Conservation (phyloP, 352 stramenopile genomes). For the Globisporangium cylindrosporum region DNA sequence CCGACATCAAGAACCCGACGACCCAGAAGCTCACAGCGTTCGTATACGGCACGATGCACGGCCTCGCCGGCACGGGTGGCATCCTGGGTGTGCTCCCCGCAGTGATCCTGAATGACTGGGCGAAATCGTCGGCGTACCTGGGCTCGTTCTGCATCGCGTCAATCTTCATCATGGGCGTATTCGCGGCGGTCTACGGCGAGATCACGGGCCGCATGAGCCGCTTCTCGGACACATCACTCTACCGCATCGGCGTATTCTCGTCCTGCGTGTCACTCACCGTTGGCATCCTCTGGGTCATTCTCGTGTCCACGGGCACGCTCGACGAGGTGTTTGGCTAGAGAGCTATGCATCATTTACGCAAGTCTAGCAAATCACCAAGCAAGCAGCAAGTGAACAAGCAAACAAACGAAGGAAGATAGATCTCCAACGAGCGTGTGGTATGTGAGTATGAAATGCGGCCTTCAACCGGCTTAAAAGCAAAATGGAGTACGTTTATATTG, state of each 20-base stretch:
- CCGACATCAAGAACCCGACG: conserved; percentile 57
- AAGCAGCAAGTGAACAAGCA: neutral
- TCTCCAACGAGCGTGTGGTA: neutral
- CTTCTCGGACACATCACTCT: conserved; percentile 53
- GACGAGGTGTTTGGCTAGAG: conserved; percentile 63
- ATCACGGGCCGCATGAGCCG: conserved; percentile 56
- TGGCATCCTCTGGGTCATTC: conserved; percentile 66
- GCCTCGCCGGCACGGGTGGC: conserved; percentile 65
- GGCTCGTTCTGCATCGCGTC: conserved; percentile 80
- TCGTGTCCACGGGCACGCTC: conserved; percentile 63
- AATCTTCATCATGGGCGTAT: conserved; percentile 87
- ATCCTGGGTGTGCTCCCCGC: conserved; percentile 84
- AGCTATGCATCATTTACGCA: conserved; percentile 4
- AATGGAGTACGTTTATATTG: neutral
- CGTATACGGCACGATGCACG: conserved; percentile 82
- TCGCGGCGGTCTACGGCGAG: conserved; percentile 79
- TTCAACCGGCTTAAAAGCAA: neutral
- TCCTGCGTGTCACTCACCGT: conserved; percentile 63
- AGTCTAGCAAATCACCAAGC: neutral
- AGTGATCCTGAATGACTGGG: conserved; percentile 77
- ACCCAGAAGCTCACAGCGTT: conserved; percentile 75
- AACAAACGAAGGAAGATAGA: conserved; percentile 1
- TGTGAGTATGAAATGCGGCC: neutral
- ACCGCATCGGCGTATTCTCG: conserved; percentile 63
- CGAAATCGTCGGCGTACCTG: conserved; percentile 76